Percentiles rank a stretch among this genome's conserved stretches.
Evolutionary conservation across 2,329 filamentous ascomycete species (phyloP).

Genomic region (Berkeleyomyces rouxiae): DNA sequence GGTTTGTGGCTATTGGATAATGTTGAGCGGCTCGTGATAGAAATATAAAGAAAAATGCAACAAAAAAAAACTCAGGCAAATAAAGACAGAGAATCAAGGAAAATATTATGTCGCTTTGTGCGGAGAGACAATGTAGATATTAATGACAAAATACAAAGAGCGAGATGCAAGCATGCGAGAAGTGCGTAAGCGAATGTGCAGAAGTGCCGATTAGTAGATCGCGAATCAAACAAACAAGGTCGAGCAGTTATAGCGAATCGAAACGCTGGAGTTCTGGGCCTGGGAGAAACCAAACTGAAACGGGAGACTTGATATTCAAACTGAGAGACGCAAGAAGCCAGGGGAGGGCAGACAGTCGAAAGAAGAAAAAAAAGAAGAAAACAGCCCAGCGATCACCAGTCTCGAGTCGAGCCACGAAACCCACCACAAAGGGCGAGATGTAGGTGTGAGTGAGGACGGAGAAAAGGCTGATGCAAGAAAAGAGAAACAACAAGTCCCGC

Average conservation of each 20-base stretch:
- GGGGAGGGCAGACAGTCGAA: neutral
- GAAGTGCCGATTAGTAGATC: neutral
- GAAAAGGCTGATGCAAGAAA: neutral
- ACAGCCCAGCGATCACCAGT: neutral
- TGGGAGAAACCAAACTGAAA: conserved; percentile 5
- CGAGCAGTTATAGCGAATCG: neutral
- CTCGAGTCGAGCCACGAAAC: conserved; percentile 6
- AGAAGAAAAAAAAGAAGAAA: neutral
- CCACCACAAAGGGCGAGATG: conserved; percentile 7
- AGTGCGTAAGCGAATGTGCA: neutral
- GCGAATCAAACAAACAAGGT: neutral
- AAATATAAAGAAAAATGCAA: neutral
- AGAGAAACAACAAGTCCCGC: neutral
- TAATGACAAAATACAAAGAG: neutral
- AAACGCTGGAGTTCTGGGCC: conserved; percentile 1
- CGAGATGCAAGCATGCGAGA: neutral
- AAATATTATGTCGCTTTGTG: too few species aligned
- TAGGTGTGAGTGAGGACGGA: neutral
- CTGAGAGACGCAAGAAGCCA: neutral
- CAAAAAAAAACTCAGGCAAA: neutral
- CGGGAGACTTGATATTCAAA: conserved; percentile 1
- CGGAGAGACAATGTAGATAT: too few species aligned
- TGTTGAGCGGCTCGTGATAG: neutral
- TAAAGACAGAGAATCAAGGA: neutral
- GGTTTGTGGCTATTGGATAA: neutral